Conservation (phyloP, 345 rosid species). For the Heritiera fomes region DNA sequence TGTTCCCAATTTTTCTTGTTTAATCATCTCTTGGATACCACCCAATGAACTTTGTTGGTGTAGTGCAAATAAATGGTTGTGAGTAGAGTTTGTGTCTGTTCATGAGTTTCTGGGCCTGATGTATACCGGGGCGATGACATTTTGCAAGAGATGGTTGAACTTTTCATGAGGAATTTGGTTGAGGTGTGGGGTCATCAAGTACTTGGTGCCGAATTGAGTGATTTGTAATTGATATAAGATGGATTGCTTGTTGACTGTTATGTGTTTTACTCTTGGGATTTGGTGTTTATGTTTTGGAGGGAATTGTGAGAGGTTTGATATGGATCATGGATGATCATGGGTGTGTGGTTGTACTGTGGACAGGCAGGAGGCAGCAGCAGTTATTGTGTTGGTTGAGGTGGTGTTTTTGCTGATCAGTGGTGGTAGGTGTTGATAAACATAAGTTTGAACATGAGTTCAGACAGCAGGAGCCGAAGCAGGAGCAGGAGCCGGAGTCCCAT, state of each 20-base stretch:
- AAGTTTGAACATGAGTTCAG: slow-evolving; percentile 59
- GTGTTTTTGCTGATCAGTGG: slow-evolving; percentile 45
- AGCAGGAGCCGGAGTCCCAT: slow-evolving; percentile 83
- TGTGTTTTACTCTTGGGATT: slow-evolving; percentile 38
- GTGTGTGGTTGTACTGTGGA: slow-evolving; percentile 72
- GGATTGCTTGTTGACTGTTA: slow-evolving; percentile 40
- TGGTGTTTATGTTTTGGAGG: slow-evolving; percentile 52
- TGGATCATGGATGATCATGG: slow-evolving; percentile 58
- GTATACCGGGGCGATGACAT: slow-evolving; percentile 22
- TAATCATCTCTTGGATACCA: not conserved
- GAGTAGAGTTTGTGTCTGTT: slow-evolving; percentile 25
- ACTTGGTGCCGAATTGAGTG: slow-evolving; percentile 34
- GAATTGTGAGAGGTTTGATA: slow-evolving; percentile 40
- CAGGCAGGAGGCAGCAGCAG: slow-evolving; percentile 63
- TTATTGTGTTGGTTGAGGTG: slow-evolving; percentile 41
- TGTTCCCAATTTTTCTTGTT: not conserved
- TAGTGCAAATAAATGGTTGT: slow-evolving; percentile 16
- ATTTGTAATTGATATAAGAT: slow-evolving; percentile 30
- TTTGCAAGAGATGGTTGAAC: slow-evolving; percentile 32
- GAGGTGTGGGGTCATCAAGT: slow-evolving; percentile 28
- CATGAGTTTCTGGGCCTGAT: slow-evolving; percentile 19
- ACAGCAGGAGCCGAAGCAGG: slow-evolving; percentile 70
- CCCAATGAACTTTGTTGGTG: not conserved
- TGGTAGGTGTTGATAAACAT: slow-evolving; percentile 42
- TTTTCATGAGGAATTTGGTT: slow-evolving; percentile 33